Evolutionary conservation across 345 rosid genomes (phyloP).

Genomic region (Acer campestre): DNA sequence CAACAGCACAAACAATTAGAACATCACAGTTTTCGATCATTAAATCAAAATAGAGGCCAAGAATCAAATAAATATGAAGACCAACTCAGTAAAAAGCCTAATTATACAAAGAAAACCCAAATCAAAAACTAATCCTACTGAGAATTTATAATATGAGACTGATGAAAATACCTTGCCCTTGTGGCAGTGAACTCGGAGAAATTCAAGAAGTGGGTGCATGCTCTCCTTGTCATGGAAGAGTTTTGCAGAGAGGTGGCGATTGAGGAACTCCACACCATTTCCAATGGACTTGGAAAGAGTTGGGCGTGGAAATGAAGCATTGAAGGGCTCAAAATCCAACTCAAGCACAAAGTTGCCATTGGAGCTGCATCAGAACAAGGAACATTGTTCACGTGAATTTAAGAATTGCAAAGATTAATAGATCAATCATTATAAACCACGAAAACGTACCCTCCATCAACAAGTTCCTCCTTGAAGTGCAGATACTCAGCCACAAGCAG

Average conservation of each 20-base stretch:
- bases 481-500: slow-evolving; percentile 76
- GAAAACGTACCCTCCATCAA: slow-evolving; percentile 69
- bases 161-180: slow-evolving; percentile 62
- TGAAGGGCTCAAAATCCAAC: slow-evolving; percentile 95
- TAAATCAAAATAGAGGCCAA: background rate
- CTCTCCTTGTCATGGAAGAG: slow-evolving; percentile 97
- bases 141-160: background rate
- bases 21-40: background rate
- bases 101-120: too few species aligned
- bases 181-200: slow-evolving; percentile 81
- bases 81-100: too few species aligned
- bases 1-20: slow-evolving; percentile 5
- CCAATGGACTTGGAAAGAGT: slow-evolving; percentile 88
- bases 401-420: too few species aligned
- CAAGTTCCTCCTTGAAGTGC: slow-evolving; percentile 95
- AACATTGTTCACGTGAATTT: too few species aligned
- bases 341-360: slow-evolving; percentile 88
- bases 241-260: slow-evolving; percentile 93
- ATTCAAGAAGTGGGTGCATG: slow-evolving; percentile 85
- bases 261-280: slow-evolving; percentile 95
- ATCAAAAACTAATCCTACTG: too few species aligned
- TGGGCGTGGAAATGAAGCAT: slow-evolving; percentile 86
- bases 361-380: slow-evolving; percentile 37
- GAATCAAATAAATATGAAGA: too few species aligned
- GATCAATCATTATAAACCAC: too few species aligned